Percentiles rank a stretch among this genome's conserved stretches.
Conservation (phyloP, 1,284 basidiomycete species). For the Neonothopanus nambi region DNA sequence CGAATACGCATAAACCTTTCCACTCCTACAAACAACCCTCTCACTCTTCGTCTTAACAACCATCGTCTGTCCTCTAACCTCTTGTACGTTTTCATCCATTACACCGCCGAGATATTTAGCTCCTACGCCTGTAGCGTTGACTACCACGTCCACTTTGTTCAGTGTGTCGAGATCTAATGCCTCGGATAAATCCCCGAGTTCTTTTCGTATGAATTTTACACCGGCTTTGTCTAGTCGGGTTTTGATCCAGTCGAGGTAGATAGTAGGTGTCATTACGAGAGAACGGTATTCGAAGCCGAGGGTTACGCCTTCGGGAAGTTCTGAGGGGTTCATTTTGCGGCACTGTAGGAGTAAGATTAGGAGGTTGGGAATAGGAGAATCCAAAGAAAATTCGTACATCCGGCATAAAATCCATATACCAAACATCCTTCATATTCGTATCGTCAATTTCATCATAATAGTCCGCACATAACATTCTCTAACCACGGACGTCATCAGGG, state of each 20-base stretch:
- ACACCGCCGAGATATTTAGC: conserved; percentile 14
- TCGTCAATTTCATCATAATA: conserved; percentile 4
- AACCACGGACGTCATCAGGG: neutral
- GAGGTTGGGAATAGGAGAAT: neutral
- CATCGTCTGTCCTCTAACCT: conserved; percentile 11
- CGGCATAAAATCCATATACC: conserved; percentile 12
- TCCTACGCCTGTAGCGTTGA: conserved; percentile 12
- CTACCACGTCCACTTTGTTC: neutral
- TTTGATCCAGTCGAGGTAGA: conserved; percentile 11
- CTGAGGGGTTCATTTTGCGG: neutral
- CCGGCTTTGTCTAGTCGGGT: conserved; percentile 1
- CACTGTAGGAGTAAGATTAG: neutral
- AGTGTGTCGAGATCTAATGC: neutral
- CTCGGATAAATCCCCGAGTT: conserved; percentile 2
- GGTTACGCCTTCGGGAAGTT: conserved; percentile 6
- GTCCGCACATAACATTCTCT: conserved; percentile 4
- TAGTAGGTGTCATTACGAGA: conserved; percentile 3
- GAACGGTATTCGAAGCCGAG: conserved; percentile 8
- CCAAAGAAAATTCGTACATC: neutral
- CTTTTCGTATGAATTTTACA: conserved; percentile 6
- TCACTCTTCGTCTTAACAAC: conserved; percentile 3
- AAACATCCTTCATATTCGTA: neutral
- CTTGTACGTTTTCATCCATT: conserved; percentile 8
- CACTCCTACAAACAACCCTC: conserved; percentile 6
- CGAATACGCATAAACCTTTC: conserved; percentile 9